Evolutionary conservation across 306 rosid species (phyloP).

Genomic region (Pueraria montana): DNA sequence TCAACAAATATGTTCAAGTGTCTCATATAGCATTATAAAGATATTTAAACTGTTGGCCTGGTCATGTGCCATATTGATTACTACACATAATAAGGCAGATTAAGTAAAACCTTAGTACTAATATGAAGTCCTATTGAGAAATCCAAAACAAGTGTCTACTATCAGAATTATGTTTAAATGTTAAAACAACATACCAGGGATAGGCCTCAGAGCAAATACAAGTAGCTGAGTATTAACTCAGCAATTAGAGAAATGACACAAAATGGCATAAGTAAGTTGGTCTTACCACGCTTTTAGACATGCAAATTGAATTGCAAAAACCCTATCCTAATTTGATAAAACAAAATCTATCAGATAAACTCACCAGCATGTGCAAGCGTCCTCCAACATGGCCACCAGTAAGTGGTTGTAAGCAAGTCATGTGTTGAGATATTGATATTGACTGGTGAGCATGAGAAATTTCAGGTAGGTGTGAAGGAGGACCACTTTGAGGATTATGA

Average conservation of each 20-base stretch:
- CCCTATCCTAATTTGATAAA: conserved; percentile 8
- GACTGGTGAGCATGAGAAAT: conserved; percentile 87
- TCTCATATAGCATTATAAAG: conserved; percentile 17
- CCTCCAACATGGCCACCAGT: conserved; percentile 83
- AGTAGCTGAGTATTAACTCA: conserved; percentile 17
- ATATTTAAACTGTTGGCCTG: conserved; percentile 13
- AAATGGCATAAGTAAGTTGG: neutral
- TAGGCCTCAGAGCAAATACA: conserved; percentile 1
- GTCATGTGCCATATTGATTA: conserved; percentile 1
- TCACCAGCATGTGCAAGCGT: conserved; percentile 89
- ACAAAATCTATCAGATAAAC: conserved; percentile 42
- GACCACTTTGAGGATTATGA: conserved; percentile 80
- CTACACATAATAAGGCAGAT: conserved; percentile 6
- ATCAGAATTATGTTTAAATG: conserved; percentile 18
- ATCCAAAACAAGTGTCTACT: conserved; percentile 23
- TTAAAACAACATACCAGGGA: conserved; percentile 28
- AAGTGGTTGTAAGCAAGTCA: conserved; percentile 80
- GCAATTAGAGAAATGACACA: conserved; percentile 36
- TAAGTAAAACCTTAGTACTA: neutral
- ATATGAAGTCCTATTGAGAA: conserved; percentile 20
- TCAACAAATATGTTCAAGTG: neutral
- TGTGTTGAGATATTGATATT: conserved; percentile 81
- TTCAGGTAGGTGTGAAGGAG: conserved; percentile 79
- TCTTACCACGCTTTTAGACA: conserved; percentile 16
- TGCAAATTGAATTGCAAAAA: conserved; percentile 38